Conservation (phyloP, 2,329 filamentous ascomycete species). For the Penicillium sp. region DNA sequence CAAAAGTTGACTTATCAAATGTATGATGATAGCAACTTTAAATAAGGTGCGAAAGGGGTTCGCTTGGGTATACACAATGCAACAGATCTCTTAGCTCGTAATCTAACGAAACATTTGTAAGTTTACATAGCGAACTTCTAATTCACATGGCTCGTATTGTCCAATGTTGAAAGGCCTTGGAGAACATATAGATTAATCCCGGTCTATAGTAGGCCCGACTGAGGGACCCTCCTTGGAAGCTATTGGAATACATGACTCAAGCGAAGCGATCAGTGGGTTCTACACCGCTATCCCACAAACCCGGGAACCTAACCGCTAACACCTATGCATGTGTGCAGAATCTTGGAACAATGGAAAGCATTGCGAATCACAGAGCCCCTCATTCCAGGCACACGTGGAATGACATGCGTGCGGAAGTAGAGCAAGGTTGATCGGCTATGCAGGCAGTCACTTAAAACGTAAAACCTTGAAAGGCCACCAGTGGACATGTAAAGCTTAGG, state of each 20-base stretch:
- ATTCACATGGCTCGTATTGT: too few species aligned
- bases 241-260: background rate
- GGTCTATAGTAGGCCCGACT: too few species aligned
- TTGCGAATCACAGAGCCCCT: background rate
- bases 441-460: background rate
- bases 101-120: too few species aligned
- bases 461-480: background rate
- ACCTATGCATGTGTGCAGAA: background rate
- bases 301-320: background rate
- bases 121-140: too few species aligned
- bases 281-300: background rate
- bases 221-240: too few species aligned
- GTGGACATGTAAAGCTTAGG: background rate
- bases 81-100: too few species aligned
- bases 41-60: too few species aligned
- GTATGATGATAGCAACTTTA: too few species aligned
- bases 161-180: too few species aligned
- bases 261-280: background rate
- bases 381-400: background rate
- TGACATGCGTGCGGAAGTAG: background rate
- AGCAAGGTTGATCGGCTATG: background rate
- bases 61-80: too few species aligned
- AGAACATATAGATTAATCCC: too few species aligned
- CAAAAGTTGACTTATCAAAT: too few species aligned
- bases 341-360: background rate